Base-by-base conservation (phyloP, 257 asterid species). In the Cynanchum wilfordii region DNA sequence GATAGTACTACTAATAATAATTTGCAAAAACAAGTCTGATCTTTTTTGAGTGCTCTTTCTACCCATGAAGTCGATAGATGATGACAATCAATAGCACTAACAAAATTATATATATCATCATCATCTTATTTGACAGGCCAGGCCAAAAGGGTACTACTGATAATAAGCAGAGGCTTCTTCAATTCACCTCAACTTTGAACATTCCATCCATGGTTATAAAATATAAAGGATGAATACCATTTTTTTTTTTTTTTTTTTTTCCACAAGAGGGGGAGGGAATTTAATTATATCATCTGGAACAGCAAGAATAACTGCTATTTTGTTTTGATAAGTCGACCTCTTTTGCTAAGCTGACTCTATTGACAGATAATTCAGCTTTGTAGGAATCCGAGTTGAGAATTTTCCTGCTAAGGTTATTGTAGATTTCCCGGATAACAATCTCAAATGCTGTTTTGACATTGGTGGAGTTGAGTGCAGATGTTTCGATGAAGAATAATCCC, bases 401-500 rank as follows among this genome's bases (percentile, higher is more conserved):
- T 76, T 85, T 87, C 64, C 91, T 66, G 83, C 91, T 84, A 62
- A 87, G 79, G 55, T 89, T 87, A 52, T 84, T 88, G 74, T 89
- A 85, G 38, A 87, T 86, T 80, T 86, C 96, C 12, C 85, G 84
- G 25, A 86, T 87, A n/a, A 85, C 91, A 51, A 87, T 81, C 76
- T 89, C 96, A 49, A 89, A 87, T 45, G 93, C 91, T 22, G 82
- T 81, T 7, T 63, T 78, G 29, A 87, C 93, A 40, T 89, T 87
- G 19, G 96, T 89, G 12, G 96, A 78, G 44, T 87, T 83, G 9
- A 89, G 80, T n/a, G 93, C 96, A 55, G 91, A 87, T 56, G 96
- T 89, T 75, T 89, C 96, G 22, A 87, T 84, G 76, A 87, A 87
- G 84, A 87, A 87, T 16, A 89, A 71, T 11, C 86, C 91, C 68